A percentile compares a stretch with the other conserved stretches of the same genome.
phyloP scores from a whole-genome alignment of 148 eudicot species.

The Fallopia convolvulus region DNA sequence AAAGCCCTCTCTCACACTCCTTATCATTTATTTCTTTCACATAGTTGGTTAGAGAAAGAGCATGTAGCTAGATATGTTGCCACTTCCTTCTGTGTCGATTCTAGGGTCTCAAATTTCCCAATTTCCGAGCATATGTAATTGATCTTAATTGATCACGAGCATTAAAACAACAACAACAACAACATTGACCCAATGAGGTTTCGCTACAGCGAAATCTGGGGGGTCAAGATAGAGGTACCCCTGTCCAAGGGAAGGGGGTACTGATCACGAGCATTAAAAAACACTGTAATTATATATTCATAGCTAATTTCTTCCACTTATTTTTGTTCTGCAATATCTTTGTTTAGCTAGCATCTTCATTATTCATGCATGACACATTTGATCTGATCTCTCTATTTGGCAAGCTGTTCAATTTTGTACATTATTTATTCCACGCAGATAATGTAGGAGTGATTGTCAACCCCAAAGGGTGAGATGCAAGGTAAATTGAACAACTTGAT shows the following conservation, averaged over 20 bases:
- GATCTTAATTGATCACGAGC: conserved; percentile 16
- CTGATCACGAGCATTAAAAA: conserved; percentile 17
- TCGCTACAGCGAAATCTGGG: no score
- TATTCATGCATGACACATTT: background rate
- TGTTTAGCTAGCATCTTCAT: background rate
- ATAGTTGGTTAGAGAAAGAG: no score
- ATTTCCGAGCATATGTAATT: no score
- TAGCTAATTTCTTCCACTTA: background rate
- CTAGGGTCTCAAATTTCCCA: no score
- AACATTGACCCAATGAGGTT: no score
- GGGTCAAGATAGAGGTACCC: no score
- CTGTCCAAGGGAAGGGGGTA: no score
- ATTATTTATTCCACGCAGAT: conserved; percentile 18
- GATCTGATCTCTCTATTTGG: background rate
- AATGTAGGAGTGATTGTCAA: conserved; percentile 60
- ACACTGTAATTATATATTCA: background rate
- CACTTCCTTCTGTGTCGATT: no score
- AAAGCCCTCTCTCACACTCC: no score
- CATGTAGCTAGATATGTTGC: no score
- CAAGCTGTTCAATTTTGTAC: background rate
- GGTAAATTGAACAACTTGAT: conserved; percentile 24
- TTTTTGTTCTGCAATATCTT: background rate
- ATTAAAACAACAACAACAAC: no score
- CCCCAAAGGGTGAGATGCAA: conserved; percentile 61
- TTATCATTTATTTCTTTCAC: no score